These are phyloP conservation scores for Sporisorium graminicola DNA, from an alignment of 1,284 basidiomycete species.

Conservation along the genomic window DNA sequence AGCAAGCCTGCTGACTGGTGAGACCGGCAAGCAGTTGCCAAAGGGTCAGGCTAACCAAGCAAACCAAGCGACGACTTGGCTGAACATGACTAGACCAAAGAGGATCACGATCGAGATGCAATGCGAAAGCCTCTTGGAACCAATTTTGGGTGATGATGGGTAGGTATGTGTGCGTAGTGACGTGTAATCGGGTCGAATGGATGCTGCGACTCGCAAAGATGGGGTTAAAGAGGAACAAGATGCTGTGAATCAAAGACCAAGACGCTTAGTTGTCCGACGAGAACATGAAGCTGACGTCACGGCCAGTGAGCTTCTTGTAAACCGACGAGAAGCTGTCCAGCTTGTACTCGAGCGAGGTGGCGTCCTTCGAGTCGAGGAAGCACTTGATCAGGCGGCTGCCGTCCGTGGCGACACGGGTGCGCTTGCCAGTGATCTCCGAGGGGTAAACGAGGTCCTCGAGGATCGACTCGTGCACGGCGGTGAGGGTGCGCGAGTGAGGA, in stretches of 20 bases:
- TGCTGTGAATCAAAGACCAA: background rate
- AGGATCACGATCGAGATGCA: slow-evolving; percentile 2
- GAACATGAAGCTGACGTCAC: slow-evolving; percentile 78
- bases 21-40: background rate
- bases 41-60: slow-evolving; percentile 12
- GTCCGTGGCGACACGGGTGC: slow-evolving; percentile 77
- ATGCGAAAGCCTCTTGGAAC: slow-evolving; percentile 14
- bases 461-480: slow-evolving; percentile 96
- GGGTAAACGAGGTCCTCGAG: slow-evolving; percentile 99
- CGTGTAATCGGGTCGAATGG: slow-evolving; percentile 6
- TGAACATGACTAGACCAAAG: slow-evolving; percentile 22
- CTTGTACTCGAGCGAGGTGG: slow-evolving; percentile 99
- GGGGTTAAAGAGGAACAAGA: slow-evolving; percentile 6
- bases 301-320: slow-evolving; percentile 92
- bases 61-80: slow-evolving; percentile 23
- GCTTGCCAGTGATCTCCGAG: slow-evolving; percentile 98
- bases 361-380: slow-evolving; percentile 97
- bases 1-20: background rate
- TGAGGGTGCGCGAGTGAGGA: slow-evolving; percentile 95
- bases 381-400: slow-evolving; percentile 69
- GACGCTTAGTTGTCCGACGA: slow-evolving; percentile 56
- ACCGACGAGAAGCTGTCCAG: slow-evolving; percentile 94
- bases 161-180: background rate
- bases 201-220: slow-evolving; percentile 12
- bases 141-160: slow-evolving; percentile 17